Evolutionary conservation across 148 eudicot species (phyloP).

Genomic region (Oxyria digyna): DNA sequence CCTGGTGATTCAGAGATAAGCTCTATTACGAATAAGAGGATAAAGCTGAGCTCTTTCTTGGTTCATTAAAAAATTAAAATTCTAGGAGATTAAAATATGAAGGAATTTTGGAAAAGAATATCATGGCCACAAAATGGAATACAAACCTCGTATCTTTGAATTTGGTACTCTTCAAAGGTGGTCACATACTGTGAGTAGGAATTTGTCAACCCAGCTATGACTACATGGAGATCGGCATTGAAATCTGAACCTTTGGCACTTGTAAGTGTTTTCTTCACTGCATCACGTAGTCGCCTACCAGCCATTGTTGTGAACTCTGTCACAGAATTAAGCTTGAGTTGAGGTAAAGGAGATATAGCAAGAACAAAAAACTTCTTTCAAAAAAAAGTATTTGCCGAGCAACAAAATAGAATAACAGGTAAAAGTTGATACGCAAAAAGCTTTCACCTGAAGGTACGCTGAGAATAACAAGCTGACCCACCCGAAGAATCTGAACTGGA

Average conservation of each 20-base stretch:
- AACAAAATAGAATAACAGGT: neutral
- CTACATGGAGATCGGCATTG: conserved; percentile 43
- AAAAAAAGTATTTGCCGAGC: too few relatives aligned
- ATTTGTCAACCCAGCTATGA: conserved; percentile 95
- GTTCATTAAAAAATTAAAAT: neutral
- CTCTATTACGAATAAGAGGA: too few relatives aligned
- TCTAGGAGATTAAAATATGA: neutral
- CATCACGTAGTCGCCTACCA: conserved; percentile 96
- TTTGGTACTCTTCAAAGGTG: conserved; percentile 81
- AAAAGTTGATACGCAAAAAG: neutral
- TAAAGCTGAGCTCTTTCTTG: neutral
- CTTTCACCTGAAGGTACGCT: conserved; percentile 89
- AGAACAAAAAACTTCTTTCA: neutral
- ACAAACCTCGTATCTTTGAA: conserved; percentile 97
- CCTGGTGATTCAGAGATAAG: neutral
- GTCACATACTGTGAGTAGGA: conserved; percentile 91
- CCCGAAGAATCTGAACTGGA: conserved; percentile 78
- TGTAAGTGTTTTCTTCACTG: conserved; percentile 47
- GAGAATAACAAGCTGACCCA: conserved; percentile 85
- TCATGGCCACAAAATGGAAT: neutral
- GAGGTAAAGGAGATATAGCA: neutral
- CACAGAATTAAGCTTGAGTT: neutral
- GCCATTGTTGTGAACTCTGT: conserved; percentile 97
- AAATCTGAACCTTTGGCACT: conserved; percentile 40
- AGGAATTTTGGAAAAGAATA: neutral